These are phyloP conservation scores for Ceratocystis huliohia DNA, from an alignment of 2,329 filamentous ascomycete genomes.

Conservation along the genomic window DNA sequence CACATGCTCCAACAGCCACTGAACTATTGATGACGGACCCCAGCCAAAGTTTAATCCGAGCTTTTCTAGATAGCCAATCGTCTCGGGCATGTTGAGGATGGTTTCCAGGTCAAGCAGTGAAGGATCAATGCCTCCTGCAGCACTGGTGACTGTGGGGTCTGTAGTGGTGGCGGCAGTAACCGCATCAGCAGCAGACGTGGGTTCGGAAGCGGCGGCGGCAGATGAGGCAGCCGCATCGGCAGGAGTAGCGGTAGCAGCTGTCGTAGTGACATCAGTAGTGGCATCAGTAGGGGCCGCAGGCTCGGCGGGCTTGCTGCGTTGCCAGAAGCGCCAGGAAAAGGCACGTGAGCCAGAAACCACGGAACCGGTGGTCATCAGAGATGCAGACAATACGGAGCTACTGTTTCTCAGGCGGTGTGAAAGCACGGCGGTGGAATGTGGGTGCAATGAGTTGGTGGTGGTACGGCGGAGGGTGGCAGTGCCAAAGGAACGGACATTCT, in stretches of 20 bases:
- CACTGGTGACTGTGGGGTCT: constrained; percentile 23
- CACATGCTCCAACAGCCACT: constrained; percentile 69
- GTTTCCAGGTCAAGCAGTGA: constrained; percentile 26
- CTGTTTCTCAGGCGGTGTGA: constrained; percentile 8
- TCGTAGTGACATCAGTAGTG: constrained; percentile 21
- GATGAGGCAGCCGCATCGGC: constrained; percentile 19
- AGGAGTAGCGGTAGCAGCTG: constrained; percentile 21
- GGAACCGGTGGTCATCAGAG: constrained; percentile 14
- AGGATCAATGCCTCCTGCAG: constrained; percentile 19
- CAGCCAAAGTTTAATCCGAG: constrained; percentile 81
- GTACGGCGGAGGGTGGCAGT: constrained; percentile 13
- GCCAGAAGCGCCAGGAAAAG: constrained; percentile 21
- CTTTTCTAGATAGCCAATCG: constrained; percentile 68
- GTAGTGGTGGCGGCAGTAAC: constrained; percentile 20
- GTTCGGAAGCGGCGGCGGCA: constrained; percentile 18
- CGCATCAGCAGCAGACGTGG: constrained; percentile 17
- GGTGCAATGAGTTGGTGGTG: constrained; percentile 11
- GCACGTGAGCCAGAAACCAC: constrained; percentile 19
- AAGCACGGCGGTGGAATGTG: constrained; percentile 11
- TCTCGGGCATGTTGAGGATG: constrained; percentile 50
- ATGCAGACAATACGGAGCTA: constrained; percentile 3
- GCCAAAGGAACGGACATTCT: constrained; percentile 12
- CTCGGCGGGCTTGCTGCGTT: constrained; percentile 12
- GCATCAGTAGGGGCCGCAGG: constrained; percentile 20
- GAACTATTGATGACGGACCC: constrained; percentile 60